Evolutionary conservation across 2,329 filamentous ascomycete genomes (phyloP).

Genomic region (Aspergillus thermomutatus): DNA sequence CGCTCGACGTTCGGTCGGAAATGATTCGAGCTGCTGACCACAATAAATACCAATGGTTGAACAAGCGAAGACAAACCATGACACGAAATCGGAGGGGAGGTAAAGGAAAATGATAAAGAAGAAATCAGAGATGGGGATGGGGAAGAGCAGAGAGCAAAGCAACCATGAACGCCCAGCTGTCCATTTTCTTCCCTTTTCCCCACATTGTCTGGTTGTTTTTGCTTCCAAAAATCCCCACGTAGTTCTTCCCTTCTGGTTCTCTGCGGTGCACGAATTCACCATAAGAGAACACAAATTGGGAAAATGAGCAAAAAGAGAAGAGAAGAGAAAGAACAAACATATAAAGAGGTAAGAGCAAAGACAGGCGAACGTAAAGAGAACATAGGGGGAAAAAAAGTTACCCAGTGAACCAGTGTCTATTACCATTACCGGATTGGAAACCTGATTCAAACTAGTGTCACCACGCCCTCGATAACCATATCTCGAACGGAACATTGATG

Average conservation of each 20-base stretch:
- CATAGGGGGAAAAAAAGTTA: neutral
- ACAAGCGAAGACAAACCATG: neutral
- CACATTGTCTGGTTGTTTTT: neutral
- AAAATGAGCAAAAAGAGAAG: neutral
- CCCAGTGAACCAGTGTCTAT: neutral
- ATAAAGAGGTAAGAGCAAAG: neutral
- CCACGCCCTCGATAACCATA: neutral
- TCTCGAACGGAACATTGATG: neutral
- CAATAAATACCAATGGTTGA: conserved; percentile 24
- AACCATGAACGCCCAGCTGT: neutral
- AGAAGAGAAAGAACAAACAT: neutral
- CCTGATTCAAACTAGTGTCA: neutral
- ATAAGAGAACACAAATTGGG: neutral
- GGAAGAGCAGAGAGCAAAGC: neutral
- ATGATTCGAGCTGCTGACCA: conserved; percentile 26
- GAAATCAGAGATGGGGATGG: neutral
- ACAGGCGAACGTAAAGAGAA: neutral
- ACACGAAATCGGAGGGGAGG: neutral
- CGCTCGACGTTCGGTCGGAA: conserved; percentile 25
- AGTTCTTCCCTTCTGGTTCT: neutral
- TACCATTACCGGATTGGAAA: neutral
- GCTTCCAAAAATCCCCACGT: neutral
- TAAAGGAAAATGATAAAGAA: neutral
- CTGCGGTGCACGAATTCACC: neutral
- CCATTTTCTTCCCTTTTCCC: neutral